Conservation (phyloP, 805 yeast genomes). For the Candida boidinii region DNA sequence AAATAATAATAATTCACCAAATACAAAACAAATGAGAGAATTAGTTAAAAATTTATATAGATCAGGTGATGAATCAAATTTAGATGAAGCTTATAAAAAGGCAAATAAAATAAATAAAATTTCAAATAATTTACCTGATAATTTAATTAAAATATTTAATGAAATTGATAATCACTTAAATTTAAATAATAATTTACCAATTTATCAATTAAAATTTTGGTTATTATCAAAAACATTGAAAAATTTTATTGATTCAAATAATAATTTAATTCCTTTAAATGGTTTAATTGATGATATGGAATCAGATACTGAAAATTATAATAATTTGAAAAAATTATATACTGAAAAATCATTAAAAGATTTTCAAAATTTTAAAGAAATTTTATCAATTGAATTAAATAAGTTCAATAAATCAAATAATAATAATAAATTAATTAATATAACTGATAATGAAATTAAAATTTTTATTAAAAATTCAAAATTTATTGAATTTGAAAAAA, state of each 20-base stretch:
- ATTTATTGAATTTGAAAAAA: conserved; percentile 40
- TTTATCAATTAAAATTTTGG: conserved; percentile 43
- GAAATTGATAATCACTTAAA: no score
- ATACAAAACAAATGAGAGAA: conserved; percentile 12
- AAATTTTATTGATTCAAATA: conserved; percentile 33
- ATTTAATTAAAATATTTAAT: conserved; percentile 18
- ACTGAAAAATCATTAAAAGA: conserved; percentile 46
- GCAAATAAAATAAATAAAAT: conserved; percentile 35
- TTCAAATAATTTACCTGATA: conserved; percentile 24
- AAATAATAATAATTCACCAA: conserved; percentile 14
- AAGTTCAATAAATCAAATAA: no score
- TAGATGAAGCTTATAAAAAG: conserved; percentile 26
- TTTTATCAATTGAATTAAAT: no score
- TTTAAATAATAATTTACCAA: no score
- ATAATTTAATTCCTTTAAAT: conserved; percentile 55
- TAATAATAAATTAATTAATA: no score
- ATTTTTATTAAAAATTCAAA: conserved; percentile 58
- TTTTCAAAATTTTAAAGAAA: no score
- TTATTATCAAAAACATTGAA: conserved; percentile 44
- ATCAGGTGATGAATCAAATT: conserved; percentile 25
- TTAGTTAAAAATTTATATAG: conserved; percentile 6
- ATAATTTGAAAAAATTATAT: conserved; percentile 51
- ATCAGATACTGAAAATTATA: conserved; percentile 57
- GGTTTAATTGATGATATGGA: conserved; percentile 88
- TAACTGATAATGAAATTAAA: conserved; percentile 28